Conservation (phyloP, 371 early-diverging fungal species). For the Chytridium lagenaria region DNA sequence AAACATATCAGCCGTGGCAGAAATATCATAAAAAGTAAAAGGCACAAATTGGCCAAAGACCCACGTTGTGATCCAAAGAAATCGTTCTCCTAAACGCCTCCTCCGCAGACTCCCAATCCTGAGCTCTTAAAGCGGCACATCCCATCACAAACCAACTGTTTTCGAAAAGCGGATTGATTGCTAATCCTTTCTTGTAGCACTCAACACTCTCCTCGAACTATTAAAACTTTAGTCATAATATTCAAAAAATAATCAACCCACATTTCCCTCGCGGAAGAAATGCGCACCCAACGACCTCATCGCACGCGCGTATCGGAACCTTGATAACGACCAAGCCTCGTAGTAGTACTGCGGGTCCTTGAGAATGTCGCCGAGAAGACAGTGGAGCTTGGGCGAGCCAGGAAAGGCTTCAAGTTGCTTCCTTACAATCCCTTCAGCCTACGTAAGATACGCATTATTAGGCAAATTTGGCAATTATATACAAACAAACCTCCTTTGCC, state of each 20-base stretch:
- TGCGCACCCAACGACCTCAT: conserved; percentile 90
- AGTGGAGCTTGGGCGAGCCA: conserved; percentile 81
- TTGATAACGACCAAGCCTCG: conserved; percentile 89
- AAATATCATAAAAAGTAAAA: neutral
- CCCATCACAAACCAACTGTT: conserved; percentile 95
- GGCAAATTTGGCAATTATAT: neutral
- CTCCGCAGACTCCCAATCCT: conserved; percentile 77
- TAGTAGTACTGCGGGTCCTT: conserved; percentile 78
- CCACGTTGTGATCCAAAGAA: conserved; percentile 61
- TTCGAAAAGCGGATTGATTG: conserved; percentile 94
- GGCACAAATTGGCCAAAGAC: conserved; percentile 45
- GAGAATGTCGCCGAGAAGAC: conserved; percentile 87
- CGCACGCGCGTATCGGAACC: conserved; percentile 82
- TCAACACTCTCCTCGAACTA: conserved; percentile 45
- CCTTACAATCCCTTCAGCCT: conserved; percentile 77
- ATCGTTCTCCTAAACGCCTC: conserved; percentile 81
- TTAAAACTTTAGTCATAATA: conserved; percentile 31
- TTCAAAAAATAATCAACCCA: conserved; percentile 18
- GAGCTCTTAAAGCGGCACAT: conserved; percentile 86
- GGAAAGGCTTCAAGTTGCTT: conserved; percentile 68
- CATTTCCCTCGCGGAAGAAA: conserved; percentile 69
- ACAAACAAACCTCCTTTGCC: conserved; percentile 57
- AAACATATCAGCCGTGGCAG: too few species aligned
- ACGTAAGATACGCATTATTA: neutral
- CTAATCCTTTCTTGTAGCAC: conserved; percentile 68